phyloP scores from a whole-genome alignment of 169 alveolate genomes.

The Eimeria necatrix region DNA sequence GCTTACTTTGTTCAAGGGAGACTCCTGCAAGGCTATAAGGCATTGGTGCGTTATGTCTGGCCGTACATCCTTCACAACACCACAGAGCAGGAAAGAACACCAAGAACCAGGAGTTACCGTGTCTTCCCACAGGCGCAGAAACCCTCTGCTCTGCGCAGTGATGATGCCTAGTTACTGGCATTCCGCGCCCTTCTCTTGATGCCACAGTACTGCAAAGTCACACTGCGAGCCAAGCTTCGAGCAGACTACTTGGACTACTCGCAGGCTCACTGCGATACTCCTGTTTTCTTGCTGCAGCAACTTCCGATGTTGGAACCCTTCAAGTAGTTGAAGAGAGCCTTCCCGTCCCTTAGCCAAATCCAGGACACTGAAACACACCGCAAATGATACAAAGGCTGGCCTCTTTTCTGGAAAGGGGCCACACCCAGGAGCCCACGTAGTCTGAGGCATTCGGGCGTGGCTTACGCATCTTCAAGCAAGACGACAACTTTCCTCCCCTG shows the following conservation, averaged over 20 bases:
- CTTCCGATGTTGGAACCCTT: constrained; percentile 72
- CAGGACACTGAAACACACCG: constrained; percentile 42
- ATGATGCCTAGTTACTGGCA: background rate
- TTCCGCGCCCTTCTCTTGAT: background rate
- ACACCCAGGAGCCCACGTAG: too few relatives aligned
- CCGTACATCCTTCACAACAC: constrained; percentile 85
- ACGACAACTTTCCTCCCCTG: constrained; percentile 71
- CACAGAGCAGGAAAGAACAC: background rate
- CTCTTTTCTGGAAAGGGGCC: too few relatives aligned
- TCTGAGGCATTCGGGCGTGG: background rate
- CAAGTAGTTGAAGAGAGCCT: constrained; percentile 70
- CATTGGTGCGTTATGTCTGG: constrained; percentile 92
- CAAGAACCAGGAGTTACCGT: background rate
- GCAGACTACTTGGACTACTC: background rate
- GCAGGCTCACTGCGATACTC: constrained; percentile 19
- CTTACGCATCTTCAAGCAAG: constrained; percentile 79
- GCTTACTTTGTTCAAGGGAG: constrained; percentile 87
- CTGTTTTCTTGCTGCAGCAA: constrained; percentile 56
- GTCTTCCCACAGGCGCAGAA: background rate
- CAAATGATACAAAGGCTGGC: too few relatives aligned
- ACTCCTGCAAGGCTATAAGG: constrained; percentile 86
- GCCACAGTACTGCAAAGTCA: background rate
- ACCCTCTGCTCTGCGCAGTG: background rate
- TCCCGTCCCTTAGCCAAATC: constrained; percentile 72
- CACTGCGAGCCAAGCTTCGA: background rate